Evolutionary conservation across 1,139 yeast species (phyloP), one percentile per base, ranked within the genome.

Genomic region (Saccharomyces uvarum): DNA sequence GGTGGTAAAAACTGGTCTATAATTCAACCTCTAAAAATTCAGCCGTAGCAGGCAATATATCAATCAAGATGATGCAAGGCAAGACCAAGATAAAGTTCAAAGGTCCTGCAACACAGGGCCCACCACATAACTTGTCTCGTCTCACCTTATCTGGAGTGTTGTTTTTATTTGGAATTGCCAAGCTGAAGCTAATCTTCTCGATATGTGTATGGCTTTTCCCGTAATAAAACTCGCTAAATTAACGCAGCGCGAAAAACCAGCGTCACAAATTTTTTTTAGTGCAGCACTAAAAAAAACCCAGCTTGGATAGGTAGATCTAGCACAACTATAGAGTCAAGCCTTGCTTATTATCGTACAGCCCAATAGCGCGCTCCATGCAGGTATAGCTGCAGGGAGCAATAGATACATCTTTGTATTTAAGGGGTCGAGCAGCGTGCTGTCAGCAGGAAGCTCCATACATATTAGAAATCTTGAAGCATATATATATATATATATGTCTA

Each of bases 211-310:
- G 31, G 31, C 31, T 9, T 28, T 28, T 28, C 1, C 31, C 4
- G 6, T 38, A 38, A 8, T 38, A 3, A 38, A 38, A 16, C 16
- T 8, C 7, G 21, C n/a, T 38, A 38, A 8, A 38, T 38, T 38
- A 38, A 16, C 44, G 24, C 96, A 88, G 48, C 97, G 97, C 70
- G 97, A 97, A 72, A 90, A 89, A 69, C 91, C 97, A 70, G 91
- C 97, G 73, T 90, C 91, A 63, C 97, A 97, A 57, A 90, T 97
- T 62, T 91, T 97, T 86, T 88, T 38, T 38, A 7, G 8, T 16
- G 21, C 24, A 9, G 44, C 44, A 38, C 21, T 38, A 38, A 38
- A 38, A 38, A 33, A 38, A 16, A 33, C 14, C 41, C 44, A 38
- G 44, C 44, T 16, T 16, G 13, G n/a, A 9, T 16, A 16, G 21